These are phyloP conservation scores for Rutidosis leptorrhynchoides DNA, from an alignment of 129 eudicot species.

Conservation along the genomic window DNA sequence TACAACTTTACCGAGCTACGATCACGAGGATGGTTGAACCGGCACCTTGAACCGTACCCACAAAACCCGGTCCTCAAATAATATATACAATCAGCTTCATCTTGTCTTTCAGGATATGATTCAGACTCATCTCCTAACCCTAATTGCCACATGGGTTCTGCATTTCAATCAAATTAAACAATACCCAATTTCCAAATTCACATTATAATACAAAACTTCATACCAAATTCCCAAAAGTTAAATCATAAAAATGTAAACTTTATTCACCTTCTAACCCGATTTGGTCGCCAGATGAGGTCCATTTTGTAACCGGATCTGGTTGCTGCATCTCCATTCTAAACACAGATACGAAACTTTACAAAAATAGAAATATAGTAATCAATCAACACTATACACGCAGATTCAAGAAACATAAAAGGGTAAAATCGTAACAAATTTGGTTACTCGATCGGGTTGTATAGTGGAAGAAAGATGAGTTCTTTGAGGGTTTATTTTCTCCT, in stretches of 20 bases:
- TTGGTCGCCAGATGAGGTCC: slow-evolving; percentile 58
- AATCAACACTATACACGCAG: slow-evolving; percentile 25
- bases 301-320: slow-evolving; percentile 62
- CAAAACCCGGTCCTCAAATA: slow-evolving; percentile 80
- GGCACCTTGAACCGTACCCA: slow-evolving; percentile 79
- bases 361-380: slow-evolving; percentile 15
- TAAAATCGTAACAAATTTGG: slow-evolving; percentile 26
- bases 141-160: slow-evolving; percentile 88
- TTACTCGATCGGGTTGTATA: slow-evolving; percentile 20
- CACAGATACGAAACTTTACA: slow-evolving; percentile 35
- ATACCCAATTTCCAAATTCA: slow-evolving; percentile 26
- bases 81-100: slow-evolving; percentile 73
- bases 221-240: slow-evolving; percentile 27
- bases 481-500: neutral
- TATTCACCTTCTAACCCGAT: slow-evolving; percentile 74
- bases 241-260: slow-evolving; percentile 29
- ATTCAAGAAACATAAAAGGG: slow-evolving; percentile 28
- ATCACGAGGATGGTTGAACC: slow-evolving; percentile 90
- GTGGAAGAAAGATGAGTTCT: slow-evolving; percentile 9
- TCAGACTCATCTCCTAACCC: slow-evolving; percentile 58
- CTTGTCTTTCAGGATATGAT: slow-evolving; percentile 74
- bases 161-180: slow-evolving; percentile 42
- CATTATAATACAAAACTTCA: slow-evolving; percentile 11
- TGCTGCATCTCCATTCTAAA: slow-evolving; percentile 49
- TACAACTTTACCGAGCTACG: slow-evolving; percentile 51